Evolutionary conservation across 441 rosid genomes (phyloP).

Genomic region (Macaranga tanarius): DNA sequence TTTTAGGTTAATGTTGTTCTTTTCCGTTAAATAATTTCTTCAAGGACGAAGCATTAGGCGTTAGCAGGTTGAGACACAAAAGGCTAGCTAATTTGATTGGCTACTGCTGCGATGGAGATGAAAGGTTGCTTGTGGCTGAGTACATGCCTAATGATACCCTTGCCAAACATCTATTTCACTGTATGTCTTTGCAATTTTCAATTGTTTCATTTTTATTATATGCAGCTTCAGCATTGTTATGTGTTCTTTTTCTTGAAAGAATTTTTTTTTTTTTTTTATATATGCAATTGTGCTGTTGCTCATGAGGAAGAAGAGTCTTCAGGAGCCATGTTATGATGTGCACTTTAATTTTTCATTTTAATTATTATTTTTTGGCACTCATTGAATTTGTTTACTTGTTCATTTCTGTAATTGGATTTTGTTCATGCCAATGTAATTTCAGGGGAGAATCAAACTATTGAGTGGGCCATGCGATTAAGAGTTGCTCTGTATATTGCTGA

Average conservation of each 20-base stretch:
- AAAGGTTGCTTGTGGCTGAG: constrained; percentile 87
- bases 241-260: not conserved
- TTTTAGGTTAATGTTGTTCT: not conserved
- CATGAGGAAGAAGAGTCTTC: too few species aligned
- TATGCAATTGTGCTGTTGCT: too few species aligned
- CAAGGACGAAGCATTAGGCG: constrained; percentile 79
- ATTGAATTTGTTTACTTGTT: not conserved
- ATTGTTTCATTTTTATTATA: not conserved
- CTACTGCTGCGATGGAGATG: constrained; percentile 89
- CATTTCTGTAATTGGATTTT: constrained; percentile 1
- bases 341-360: too few species aligned
- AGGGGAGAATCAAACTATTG: constrained; percentile 97
- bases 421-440: constrained; percentile 23
- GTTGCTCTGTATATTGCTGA: constrained; percentile 87
- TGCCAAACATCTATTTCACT: constrained; percentile 81
- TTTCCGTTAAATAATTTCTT: not conserved
- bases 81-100: constrained; percentile 86
- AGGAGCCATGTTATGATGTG: too few species aligned
- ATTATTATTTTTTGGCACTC: not conserved
- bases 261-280: not conserved
- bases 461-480: constrained; percentile 94
- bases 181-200: constrained; percentile 41
- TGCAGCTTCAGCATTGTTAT: not conserved
- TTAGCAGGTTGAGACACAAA: constrained; percentile 70
- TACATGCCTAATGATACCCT: constrained; percentile 87